Base-by-base conservation (phyloP, 345 rosid genomes). In the Capsella bursapastoris region DNA sequence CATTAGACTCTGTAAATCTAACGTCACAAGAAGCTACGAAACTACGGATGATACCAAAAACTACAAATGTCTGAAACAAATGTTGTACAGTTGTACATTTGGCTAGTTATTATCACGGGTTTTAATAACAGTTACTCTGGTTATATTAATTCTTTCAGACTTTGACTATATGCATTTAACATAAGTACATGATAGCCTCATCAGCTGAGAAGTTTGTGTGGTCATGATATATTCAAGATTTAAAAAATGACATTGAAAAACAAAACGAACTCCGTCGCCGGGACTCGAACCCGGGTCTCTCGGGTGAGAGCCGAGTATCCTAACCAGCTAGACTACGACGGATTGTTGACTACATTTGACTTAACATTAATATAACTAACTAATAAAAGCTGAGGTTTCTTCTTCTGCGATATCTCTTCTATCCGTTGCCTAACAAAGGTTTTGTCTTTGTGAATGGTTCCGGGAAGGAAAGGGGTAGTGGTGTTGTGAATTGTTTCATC, bases 241-340 rank as follows among this genome's bases (percentile, higher is more conserved):
- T 8, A 28, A 31, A 49, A 31, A 8, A 52, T 27, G 18, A 49
- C 1, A 29, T 0, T 4, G 16, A 8, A 3, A 27, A 69, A 2
- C 9, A 5, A 8, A 64, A 72, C n/a, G 38, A 10, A 0, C 88
- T 87, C 89, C 87, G 84, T 83, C 85, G 89, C 87, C 86, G 86
- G 88, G 88, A 87, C 64, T 85, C 55, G 83, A 86, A 90, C 86
- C 85, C 84, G 86, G 83, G 86, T 83, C 89, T 77, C 79, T 85
- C 84, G 83, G 84, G 85, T 82, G 96, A 86, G 86, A 88, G 91
- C 89, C 89, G 82, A 86, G 82, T 86, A 88, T 84, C 91, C 89
- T 85, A 76, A 85, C 89, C 89, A 68, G 32, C 93, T 83, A 79
- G 82, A 79, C 82, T 79, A 79, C 82, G 71, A 68, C 79, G 79